These are phyloP conservation scores for Choiromyces venosus DNA, from an alignment of 495 filamentous ascomycete species.

Conservation along the genomic window DNA sequence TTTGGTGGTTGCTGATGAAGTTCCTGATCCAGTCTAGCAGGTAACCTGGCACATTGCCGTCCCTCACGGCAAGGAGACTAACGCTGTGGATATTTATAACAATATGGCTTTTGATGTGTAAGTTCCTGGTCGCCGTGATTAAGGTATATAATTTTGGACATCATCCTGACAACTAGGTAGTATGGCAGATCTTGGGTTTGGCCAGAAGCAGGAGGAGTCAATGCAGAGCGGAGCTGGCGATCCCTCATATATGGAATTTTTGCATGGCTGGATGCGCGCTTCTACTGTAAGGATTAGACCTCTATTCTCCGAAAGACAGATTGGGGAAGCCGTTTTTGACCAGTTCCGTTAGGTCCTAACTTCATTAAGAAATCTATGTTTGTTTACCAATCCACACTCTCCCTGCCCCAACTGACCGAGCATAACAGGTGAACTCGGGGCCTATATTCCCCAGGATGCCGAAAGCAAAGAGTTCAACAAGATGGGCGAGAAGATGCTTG, in stretches of 20 bases:
- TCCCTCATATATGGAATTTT: slow-evolving; percentile 20
- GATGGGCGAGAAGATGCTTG: slow-evolving; percentile 14
- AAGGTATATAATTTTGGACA: neutral
- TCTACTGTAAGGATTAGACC: neutral
- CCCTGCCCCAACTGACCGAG: slow-evolving; percentile 2
- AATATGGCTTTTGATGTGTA: slow-evolving; percentile 31
- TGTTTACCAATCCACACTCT: neutral
- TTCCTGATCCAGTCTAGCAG: no score
- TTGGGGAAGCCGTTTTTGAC: neutral
- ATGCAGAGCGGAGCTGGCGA: slow-evolving; percentile 30
- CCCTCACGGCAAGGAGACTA: slow-evolving; percentile 10
- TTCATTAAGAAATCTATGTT: slow-evolving; percentile 8
- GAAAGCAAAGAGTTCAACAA: slow-evolving; percentile 12
- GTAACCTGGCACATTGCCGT: no score
- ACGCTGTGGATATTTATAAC: neutral
- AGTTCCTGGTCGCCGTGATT: slow-evolving; percentile 1
- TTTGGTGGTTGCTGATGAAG: no score
- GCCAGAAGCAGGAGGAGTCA: slow-evolving; percentile 10
- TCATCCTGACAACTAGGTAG: slow-evolving; percentile 7
- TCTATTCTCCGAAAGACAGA: neutral
- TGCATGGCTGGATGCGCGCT: slow-evolving; percentile 15
- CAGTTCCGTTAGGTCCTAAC: neutral
- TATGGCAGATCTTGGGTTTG: slow-evolving; percentile 33
- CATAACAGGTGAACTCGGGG: slow-evolving; percentile 22
- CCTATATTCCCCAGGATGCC: slow-evolving; percentile 18